Conservation (phyloP, 1,284 basidiomycete species). For the Trichosporon asahii region DNA sequence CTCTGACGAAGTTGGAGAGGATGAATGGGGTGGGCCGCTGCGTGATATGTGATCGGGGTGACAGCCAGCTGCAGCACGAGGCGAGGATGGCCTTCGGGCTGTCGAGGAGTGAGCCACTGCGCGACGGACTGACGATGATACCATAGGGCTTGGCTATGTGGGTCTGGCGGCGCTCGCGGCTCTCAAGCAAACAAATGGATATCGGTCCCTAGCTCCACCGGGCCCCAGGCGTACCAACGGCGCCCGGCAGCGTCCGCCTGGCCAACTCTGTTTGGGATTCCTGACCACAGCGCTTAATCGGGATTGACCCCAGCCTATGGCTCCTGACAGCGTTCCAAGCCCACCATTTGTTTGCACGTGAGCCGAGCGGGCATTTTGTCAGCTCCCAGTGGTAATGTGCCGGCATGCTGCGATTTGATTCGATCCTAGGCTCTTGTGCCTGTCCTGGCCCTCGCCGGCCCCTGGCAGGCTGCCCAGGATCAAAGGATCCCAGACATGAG, state of each 20-base stretch:
- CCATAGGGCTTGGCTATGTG: background rate
- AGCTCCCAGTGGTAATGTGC: background rate
- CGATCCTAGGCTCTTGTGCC: background rate
- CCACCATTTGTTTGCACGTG: background rate
- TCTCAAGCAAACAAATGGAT: background rate
- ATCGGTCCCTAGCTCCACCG: conserved; percentile 2
- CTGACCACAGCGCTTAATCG: conserved; percentile 7
- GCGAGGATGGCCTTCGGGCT: background rate
- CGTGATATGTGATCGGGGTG: background rate
- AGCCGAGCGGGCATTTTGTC: background rate
- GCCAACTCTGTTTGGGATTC: background rate
- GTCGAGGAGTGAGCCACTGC: background rate
- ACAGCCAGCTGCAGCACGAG: background rate
- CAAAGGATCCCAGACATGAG: background rate
- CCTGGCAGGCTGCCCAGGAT: background rate
- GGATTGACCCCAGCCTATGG: background rate
- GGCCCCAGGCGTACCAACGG: conserved; percentile 5
- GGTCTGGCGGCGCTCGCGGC: background rate
- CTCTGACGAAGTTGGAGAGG: background rate
- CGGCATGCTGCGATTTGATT: background rate
- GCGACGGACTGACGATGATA: conserved; percentile 1
- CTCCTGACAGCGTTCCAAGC: background rate
- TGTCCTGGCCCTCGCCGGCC: background rate
- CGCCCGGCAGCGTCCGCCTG: background rate
- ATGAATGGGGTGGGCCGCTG: background rate